Evolutionary conservation across 371 early-diverging fungal species (phyloP).

Genomic region (Saksenaea vasiformis): DNA sequence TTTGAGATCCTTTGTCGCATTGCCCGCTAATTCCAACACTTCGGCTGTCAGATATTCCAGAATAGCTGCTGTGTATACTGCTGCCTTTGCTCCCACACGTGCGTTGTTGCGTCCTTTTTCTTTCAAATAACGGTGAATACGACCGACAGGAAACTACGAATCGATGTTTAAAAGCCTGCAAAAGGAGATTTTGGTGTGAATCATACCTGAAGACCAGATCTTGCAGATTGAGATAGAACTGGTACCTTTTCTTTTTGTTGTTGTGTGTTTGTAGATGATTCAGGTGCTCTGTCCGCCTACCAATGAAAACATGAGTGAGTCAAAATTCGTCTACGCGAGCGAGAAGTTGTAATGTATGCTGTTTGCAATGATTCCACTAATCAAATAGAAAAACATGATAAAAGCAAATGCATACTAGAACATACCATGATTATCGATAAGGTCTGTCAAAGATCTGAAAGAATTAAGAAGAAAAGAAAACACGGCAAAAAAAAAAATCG

Average conservation of each 20-base stretch:
- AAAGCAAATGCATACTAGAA: background rate
- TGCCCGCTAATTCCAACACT: constrained; percentile 90
- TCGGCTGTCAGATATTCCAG: constrained; percentile 91
- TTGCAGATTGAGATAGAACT: constrained; percentile 63
- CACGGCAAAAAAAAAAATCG: background rate
- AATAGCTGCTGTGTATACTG: constrained; percentile 89
- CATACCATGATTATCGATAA: background rate
- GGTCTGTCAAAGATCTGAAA: background rate
- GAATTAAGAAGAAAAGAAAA: background rate
- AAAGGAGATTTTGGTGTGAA: background rate
- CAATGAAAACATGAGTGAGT: background rate
- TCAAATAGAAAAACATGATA: background rate
- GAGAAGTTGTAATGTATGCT: background rate
- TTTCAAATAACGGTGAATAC: constrained; percentile 90
- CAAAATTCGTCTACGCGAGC: background rate
- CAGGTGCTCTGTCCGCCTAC: constrained; percentile 47
- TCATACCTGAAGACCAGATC: constrained; percentile 68
- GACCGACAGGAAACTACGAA: constrained; percentile 80
- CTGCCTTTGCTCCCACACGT: constrained; percentile 90
- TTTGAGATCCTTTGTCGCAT: constrained; percentile 88
- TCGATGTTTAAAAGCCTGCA: background rate
- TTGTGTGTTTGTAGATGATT: constrained; percentile 21
- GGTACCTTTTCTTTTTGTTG: constrained; percentile 55
- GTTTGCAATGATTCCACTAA: background rate
- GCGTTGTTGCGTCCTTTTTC: constrained; percentile 74